These are phyloP conservation scores for Crucibulum parvulum DNA, from an alignment of 1,284 basidiomycete genomes.

Conservation along the genomic window DNA sequence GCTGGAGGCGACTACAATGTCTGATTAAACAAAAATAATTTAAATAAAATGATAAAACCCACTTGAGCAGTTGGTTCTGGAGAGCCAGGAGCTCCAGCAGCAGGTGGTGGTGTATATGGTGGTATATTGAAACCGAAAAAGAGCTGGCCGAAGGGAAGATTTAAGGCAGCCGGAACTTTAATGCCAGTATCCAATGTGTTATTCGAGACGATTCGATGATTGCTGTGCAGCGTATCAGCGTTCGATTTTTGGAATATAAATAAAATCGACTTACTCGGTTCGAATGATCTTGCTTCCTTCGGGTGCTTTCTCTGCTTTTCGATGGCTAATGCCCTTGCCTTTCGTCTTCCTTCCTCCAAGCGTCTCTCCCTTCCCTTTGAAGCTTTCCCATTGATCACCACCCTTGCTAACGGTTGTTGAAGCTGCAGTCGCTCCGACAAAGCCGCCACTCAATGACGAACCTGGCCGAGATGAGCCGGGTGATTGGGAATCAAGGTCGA, in stretches of 20 bases:
- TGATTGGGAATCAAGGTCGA: constrained; percentile 86
- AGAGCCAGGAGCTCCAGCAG: constrained; percentile 28
- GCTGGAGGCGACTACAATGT: constrained; percentile 40
- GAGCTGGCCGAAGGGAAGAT: constrained; percentile 90
- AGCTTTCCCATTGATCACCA: constrained; percentile 88
- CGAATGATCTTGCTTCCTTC: constrained; percentile 87
- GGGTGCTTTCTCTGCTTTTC: constrained; percentile 82
- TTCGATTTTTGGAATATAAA: not conserved
- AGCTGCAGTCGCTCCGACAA: constrained; percentile 57
- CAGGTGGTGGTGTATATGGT: constrained; percentile 66
- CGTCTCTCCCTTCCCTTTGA: constrained; percentile 93
- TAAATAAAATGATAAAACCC: constrained; percentile 2
- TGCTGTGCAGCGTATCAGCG: constrained; percentile 52
- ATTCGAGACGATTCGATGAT: constrained; percentile 87
- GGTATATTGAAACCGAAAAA: constrained; percentile 92
- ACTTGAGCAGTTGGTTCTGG: constrained; percentile 31
- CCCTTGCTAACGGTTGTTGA: constrained; percentile 67
- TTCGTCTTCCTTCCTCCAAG: constrained; percentile 89
- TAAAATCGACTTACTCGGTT: constrained; percentile 72
- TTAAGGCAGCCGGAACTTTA: constrained; percentile 89
- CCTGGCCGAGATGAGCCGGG: constrained; percentile 83
- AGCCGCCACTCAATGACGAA: constrained; percentile 75
- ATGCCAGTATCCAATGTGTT: constrained; percentile 78
- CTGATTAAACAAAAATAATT: constrained; percentile 4
- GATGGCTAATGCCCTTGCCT: constrained; percentile 87